Base-by-base conservation (phyloP, 2,329 filamentous ascomycete species). In the Penicillium psychrosexuale region DNA sequence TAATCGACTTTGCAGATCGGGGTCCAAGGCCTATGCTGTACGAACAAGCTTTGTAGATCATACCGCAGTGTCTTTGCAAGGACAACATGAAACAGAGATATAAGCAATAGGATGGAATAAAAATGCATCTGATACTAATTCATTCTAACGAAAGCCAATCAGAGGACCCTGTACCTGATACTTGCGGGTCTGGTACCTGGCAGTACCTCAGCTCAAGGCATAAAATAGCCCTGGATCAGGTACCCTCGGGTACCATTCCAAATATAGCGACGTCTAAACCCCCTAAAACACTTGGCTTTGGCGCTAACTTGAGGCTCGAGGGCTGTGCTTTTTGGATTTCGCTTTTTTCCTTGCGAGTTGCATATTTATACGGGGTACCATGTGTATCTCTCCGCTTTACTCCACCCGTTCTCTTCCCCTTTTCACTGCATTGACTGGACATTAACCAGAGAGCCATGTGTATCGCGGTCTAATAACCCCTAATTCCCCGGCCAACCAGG, bases 231-330 rank as follows among this genome's bases (percentile, higher is more conserved):
- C 3, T 17, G 17, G 1, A 9, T 1, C 0, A 56, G 36, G 59
- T 61, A 56, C 31, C 19, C 5, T 1, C 1, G 44, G 9, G 51
- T 57, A 58, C 44, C 28, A 15, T 9, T 36, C 49, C 31, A 59
- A 52, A 48, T 44, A 49, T 55, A 50, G 57, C 50, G 19, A 40
- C 38, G 13, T n/a, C 19, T 22, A 19, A 11, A 12, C 53, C 44
- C 27, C 48, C 58, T 61, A 63, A 62, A 56, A 56, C 46, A 53
- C 56, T 59, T 59, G 60, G 60, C 60, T 61, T 52, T 47, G 15
- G 22, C 51, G 17, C 54, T 57, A 57, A 53, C 28, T 52, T 58
- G 51, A 55, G 39, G 36, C 39, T 50, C 27, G 12, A 36, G 17
- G 48, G 53, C 38, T 51, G 43, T 48, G 38, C 17, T 50, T 53